phyloP scores from a whole-genome alignment of 257 asterid genomes.

The Nicotiana tomentosiformis region DNA sequence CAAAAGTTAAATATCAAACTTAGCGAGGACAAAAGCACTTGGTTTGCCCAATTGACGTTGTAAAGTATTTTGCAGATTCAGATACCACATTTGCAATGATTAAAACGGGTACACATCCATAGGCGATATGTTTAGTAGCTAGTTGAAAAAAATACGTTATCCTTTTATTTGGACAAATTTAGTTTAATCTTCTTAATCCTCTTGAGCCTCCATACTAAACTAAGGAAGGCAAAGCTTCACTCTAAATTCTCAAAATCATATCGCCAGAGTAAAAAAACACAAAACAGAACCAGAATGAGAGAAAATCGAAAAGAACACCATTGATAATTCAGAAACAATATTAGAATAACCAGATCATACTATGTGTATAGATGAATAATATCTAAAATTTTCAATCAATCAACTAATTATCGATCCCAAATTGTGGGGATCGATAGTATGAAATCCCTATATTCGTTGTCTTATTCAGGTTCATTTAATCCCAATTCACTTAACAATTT shows the following conservation, averaged over 20 bases:
- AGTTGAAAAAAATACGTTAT: too few species aligned
- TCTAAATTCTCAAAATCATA: neutral
- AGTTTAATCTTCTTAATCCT: too few species aligned
- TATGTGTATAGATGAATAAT: neutral
- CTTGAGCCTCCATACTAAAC: too few species aligned
- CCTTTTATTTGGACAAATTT: too few species aligned
- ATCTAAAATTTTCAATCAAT: neutral
- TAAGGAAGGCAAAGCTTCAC: neutral
- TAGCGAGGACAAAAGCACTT: too few species aligned
- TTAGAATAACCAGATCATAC: neutral
- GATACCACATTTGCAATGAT: too few species aligned
- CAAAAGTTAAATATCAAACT: too few species aligned
- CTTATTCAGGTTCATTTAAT: neutral
- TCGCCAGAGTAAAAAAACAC: neutral
- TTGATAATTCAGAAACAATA: too few species aligned
- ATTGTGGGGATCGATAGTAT: neutral
- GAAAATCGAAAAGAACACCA: neutral
- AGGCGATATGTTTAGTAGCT: too few species aligned
- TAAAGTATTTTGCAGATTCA: too few species aligned
- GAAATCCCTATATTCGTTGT: conserved; percentile 12
- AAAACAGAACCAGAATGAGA: neutral
- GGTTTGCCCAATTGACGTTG: too few species aligned
- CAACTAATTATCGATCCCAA: neutral
- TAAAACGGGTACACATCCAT: too few species aligned
- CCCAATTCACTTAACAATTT: neutral